phyloP scores from a whole-genome alignment of 805 yeast species.

The Yarrowia keelungensis region DNA sequence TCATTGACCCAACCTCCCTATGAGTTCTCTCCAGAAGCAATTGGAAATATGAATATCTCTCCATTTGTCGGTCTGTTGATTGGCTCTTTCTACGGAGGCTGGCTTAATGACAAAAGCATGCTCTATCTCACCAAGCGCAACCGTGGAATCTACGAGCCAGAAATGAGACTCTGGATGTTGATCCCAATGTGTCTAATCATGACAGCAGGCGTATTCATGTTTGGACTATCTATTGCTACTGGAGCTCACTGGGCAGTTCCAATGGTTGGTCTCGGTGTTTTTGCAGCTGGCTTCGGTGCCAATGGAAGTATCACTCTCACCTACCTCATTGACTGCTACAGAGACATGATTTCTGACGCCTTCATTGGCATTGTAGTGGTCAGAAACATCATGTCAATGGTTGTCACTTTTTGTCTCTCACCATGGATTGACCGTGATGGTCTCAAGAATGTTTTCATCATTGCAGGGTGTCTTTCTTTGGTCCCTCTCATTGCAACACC shows the following conservation, averaged over 20 bases:
- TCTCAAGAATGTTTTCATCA: constrained; percentile 6
- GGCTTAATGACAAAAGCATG: constrained; percentile 18
- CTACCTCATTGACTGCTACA: constrained; percentile 13
- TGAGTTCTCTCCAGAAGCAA: constrained; percentile 4
- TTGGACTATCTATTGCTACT: background rate
- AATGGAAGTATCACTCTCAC: constrained; percentile 9
- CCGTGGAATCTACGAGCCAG: constrained; percentile 12
- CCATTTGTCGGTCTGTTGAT: constrained; percentile 7
- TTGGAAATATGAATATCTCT: constrained; percentile 11
- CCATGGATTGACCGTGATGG: constrained; percentile 12
- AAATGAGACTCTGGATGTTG: constrained; percentile 21
- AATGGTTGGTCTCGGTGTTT: constrained; percentile 9
- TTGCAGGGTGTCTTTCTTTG: constrained; percentile 1
- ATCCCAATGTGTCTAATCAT: background rate
- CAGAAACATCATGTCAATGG: constrained; percentile 18
- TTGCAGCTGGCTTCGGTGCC: constrained; percentile 14
- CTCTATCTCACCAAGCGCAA: constrained; percentile 8
- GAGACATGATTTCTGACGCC: constrained; percentile 13
- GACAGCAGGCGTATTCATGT: constrained; percentile 26
- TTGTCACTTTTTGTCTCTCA: constrained; percentile 5
- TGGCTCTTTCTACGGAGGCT: constrained; percentile 20
- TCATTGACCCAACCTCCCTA: constrained; percentile 20
- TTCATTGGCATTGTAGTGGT: constrained; percentile 19
- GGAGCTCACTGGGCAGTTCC: constrained; percentile 23
- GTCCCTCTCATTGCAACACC: background rate